Percentiles rank a stretch among this genome's conserved stretches.
Conservation (phyloP, 331 rosid species). For the Pyrus hybrid region DNA sequence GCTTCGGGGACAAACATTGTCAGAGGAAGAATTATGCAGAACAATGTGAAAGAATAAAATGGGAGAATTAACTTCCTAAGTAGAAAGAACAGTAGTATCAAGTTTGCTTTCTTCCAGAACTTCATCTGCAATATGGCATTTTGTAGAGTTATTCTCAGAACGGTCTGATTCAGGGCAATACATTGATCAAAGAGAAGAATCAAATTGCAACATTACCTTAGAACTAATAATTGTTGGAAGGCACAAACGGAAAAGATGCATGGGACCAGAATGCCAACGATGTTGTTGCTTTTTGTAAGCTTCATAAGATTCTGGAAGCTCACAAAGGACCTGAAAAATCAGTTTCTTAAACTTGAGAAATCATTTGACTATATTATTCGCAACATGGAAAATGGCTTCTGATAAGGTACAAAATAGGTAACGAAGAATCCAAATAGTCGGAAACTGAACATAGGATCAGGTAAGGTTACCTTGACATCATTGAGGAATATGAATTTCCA, state of each 20-base stretch:
- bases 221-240: slow-evolving; percentile 25
- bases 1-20: slow-evolving; percentile 65
- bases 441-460: not conserved
- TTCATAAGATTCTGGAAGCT: slow-evolving; percentile 56
- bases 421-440: not conserved
- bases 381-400: not conserved
- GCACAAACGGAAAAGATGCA: slow-evolving; percentile 56
- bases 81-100: slow-evolving; percentile 49
- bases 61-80: slow-evolving; percentile 55
- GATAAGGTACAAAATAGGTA: too few relatives aligned
- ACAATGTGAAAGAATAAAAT: slow-evolving; percentile 57
- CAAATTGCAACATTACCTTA: not conserved
- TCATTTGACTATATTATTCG: not conserved
- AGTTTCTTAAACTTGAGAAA: not conserved
- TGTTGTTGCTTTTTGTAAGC: slow-evolving; percentile 54
- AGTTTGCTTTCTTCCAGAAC: slow-evolving; percentile 48
- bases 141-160: not conserved
- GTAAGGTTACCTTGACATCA: slow-evolving; percentile 46
- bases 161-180: not conserved
- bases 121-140: not conserved
- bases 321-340: slow-evolving; percentile 46
- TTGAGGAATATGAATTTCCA: slow-evolving; percentile 55
- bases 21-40: slow-evolving; percentile 60
- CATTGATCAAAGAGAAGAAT: not conserved
- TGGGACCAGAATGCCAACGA: slow-evolving; percentile 61